These are phyloP conservation scores for Austroboletus novae-zelandiae DNA, from an alignment of 1,284 basidiomycete genomes.

Conservation along the genomic window DNA sequence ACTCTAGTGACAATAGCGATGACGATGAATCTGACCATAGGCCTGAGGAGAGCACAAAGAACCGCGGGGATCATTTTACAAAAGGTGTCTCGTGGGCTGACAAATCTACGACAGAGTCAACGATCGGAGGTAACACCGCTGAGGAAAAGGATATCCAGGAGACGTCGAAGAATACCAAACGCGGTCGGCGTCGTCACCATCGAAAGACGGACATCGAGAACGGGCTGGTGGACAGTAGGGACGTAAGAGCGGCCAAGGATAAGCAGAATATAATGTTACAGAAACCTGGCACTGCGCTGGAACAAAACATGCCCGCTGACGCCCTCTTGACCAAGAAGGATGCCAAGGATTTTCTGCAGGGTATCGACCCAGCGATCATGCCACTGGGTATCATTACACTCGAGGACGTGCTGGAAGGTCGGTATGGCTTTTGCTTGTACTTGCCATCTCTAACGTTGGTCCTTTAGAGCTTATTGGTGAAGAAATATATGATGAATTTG, in stretches of 20 bases:
- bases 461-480: conserved; percentile 78
- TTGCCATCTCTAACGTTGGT: conserved; percentile 1
- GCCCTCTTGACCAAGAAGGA: conserved; percentile 70
- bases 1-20: conserved; percentile 44
- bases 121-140: conserved; percentile 32
- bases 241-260: conserved; percentile 24
- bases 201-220: conserved; percentile 38
- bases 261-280: conserved; percentile 44
- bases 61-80: conserved; percentile 16
- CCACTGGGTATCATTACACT: conserved; percentile 92
- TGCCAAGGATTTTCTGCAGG: conserved; percentile 75
- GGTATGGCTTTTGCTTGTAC: neutral
- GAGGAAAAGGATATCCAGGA: conserved; percentile 23
- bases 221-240: conserved; percentile 26
- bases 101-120: conserved; percentile 35
- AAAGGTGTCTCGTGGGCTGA: conserved; percentile 29
- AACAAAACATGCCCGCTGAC: conserved; percentile 84
- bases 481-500: conserved; percentile 89
- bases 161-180: conserved; percentile 11
- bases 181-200: conserved; percentile 21
- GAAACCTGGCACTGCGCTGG: conserved; percentile 44
- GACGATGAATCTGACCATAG: conserved; percentile 36
- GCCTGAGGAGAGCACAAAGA: conserved; percentile 10
- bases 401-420: conserved; percentile 89
- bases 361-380: conserved; percentile 69